Percentiles rank a stretch among this genome's conserved stretches.
phyloP scores from a whole-genome alignment of 176 grass and related monocot species.

The Aegilops tauschii region DNA sequence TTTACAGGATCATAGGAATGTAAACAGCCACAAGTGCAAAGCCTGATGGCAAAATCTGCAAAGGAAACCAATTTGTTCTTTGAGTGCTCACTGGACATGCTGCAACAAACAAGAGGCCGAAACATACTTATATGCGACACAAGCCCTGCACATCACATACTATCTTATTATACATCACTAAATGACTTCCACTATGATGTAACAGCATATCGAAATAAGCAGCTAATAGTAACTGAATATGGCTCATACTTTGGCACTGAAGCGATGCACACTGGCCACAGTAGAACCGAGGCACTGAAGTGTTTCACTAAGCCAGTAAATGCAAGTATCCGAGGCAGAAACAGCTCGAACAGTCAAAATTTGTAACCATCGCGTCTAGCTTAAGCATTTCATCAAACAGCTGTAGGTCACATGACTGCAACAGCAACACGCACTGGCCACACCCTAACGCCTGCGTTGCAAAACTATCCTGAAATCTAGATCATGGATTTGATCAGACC shows the following conservation, averaged over 20 bases:
- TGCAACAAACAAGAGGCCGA: not conserved
- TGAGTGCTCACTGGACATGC: not conserved
- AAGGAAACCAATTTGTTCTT: not conserved
- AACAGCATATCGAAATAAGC: not conserved
- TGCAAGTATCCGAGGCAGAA: not conserved
- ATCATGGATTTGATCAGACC: not conserved
- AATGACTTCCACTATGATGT: not conserved
- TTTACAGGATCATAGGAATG: not conserved
- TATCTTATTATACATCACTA: not conserved
- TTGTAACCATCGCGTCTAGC: not conserved
- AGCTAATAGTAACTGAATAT: not conserved
- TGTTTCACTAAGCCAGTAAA: not conserved
- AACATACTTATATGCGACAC: not conserved
- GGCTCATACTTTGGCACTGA: not conserved
- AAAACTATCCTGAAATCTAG: not conserved
- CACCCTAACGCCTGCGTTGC: not conserved
- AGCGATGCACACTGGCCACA: not conserved
- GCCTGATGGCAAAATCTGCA: not conserved
- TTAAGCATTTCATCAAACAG: slow-evolving; percentile 30
- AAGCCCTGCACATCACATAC: not conserved
- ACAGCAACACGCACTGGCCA: too few relatives aligned
- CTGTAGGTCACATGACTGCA: not conserved
- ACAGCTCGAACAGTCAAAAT: not conserved
- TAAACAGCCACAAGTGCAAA: not conserved
- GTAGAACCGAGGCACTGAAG: not conserved